phyloP scores from a whole-genome alignment of 805 yeast species.

The Metschnikowia amazonensis region DNA sequence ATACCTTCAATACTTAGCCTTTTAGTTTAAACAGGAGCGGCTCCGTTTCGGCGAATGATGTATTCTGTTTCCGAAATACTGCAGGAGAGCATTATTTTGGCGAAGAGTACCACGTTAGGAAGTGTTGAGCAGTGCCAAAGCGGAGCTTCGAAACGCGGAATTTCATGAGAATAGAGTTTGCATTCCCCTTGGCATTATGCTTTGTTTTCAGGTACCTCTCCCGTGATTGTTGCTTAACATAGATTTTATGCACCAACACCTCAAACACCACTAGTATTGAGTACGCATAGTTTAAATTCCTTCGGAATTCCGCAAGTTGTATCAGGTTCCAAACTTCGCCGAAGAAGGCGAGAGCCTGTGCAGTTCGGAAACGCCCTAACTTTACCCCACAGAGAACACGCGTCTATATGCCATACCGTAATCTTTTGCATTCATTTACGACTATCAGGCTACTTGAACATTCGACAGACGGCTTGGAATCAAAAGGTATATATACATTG shows the following conservation, averaged over 20 bases:
- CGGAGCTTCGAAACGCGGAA: not conserved
- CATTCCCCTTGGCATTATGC: not conserved
- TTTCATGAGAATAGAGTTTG: not conserved
- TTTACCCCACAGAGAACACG: constrained; percentile 1
- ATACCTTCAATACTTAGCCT: too few species aligned
- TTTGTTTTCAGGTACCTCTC: not conserved
- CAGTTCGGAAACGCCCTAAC: not conserved
- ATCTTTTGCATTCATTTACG: not conserved
- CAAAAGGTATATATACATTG: not conserved
- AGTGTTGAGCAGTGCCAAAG: not conserved
- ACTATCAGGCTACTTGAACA: not conserved
- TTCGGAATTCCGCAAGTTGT: too few species aligned
- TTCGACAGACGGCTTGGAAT: not conserved
- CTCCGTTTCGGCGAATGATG: too few species aligned
- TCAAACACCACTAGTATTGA: not conserved
- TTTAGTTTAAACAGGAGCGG: too few species aligned
- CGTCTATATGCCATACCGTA: not conserved
- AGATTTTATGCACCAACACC: not conserved
- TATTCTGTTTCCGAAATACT: too few species aligned
- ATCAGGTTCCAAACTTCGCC: too few species aligned
- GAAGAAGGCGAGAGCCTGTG: not conserved
- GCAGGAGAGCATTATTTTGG: too few species aligned
- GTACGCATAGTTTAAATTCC: not conserved
- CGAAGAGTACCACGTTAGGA: not conserved
- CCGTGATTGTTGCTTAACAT: not conserved